Base-by-base conservation (phyloP, 331 rosid genomes). In the Spiraea crenata region DNA sequence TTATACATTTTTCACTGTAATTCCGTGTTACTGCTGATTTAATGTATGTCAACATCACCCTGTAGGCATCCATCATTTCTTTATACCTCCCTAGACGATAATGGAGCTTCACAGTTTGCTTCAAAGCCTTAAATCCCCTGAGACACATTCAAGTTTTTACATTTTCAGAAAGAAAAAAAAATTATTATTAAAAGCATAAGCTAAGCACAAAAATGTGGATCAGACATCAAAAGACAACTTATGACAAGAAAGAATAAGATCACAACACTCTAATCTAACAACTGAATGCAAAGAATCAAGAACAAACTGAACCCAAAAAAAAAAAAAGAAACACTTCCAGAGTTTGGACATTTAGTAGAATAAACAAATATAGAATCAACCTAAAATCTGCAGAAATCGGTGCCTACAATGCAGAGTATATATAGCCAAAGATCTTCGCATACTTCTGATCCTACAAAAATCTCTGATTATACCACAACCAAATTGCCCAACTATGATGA, bases 31-130 rank as follows among this genome's bases (percentile, higher is more conserved):
- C 99, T 2, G 97, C 96, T 46, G 99, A 93, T 77, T 87, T 93
- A 74, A 93, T 91, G 82, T 93, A 93, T n/a, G 99, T 89, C 87
- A 93, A 85, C 99, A 93, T 93, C 88, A 87, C 96, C 77, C 97
- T 85, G 74, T 91, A 93, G 58, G 99, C 85, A 68, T 89, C 97
- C 99, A 93, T 89, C 99, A 93, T 93, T 84, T 89, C 96, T 74
- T 87, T 89, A 78, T 91, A 91, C 80, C 84, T 93, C 75, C 96
- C 96, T 60, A 93, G 78, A 45, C 95, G 89, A 82, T 93, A 93
- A 82, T 89, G 82, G 71, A 93, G 90, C 95, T 93, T 93, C 77
- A 93, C 99, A 55, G 99, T 93, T 82, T 93, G 99, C 78, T 93
- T 93, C 66, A 93, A 85, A 71, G 99, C 96, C 80, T 93, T 93